These are phyloP conservation scores for Mycosphaerella arachidis DNA, from an alignment of 2,329 filamentous ascomycete species.

Conservation along the genomic window DNA sequence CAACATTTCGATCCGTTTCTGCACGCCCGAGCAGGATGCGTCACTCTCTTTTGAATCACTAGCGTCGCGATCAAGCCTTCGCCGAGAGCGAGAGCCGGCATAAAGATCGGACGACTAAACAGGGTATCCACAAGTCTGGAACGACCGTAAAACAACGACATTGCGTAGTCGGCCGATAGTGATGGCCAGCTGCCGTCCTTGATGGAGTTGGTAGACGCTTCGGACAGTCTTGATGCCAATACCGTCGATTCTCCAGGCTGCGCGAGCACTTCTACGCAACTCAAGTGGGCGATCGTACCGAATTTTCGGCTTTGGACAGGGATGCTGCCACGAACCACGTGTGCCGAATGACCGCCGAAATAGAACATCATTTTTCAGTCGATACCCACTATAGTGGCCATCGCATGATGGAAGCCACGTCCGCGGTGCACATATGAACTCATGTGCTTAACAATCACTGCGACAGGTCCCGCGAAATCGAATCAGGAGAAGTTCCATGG, in stretches of 20 bases:
- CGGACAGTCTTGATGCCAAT: too few relatives aligned
- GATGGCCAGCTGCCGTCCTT: background rate
- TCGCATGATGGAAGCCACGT: conserved; percentile 4
- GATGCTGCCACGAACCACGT: background rate
- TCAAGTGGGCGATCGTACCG: background rate
- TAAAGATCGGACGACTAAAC: conserved; percentile 1
- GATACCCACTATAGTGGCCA: conserved; percentile 4
- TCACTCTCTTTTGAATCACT: conserved; percentile 1
- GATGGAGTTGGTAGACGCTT: too few relatives aligned
- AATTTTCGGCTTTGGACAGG: background rate
- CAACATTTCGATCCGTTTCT: background rate
- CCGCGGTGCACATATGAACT: background rate
- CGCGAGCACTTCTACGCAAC: background rate
- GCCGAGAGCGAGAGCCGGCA: background rate
- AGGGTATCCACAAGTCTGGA: conserved; percentile 1
- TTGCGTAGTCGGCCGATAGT: background rate
- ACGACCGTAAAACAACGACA: background rate
- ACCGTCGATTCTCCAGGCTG: too few relatives aligned
- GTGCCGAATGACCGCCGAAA: conserved; percentile 8
- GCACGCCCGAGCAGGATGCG: background rate
- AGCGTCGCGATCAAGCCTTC: conserved; percentile 4
- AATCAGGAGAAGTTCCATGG: conserved; percentile 3
- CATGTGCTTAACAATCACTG: conserved; percentile 5
- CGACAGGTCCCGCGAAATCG: conserved; percentile 4
- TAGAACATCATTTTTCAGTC: background rate